Percentiles rank a stretch among this genome's conserved stretches.
Evolutionary conservation across 441 rosid genomes (phyloP).

Genomic region (Populus tomentosa): DNA sequence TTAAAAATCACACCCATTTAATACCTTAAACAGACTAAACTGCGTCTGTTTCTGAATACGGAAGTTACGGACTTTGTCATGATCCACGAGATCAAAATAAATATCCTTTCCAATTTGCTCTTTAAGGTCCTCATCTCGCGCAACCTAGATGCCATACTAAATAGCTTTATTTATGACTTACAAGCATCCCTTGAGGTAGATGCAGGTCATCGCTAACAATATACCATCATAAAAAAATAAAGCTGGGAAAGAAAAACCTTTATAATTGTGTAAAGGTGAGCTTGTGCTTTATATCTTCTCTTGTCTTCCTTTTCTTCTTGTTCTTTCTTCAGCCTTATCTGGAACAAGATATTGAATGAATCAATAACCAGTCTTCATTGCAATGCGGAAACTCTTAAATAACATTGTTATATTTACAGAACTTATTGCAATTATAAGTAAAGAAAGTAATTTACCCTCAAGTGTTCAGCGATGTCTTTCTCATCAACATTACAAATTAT

Average conservation of each 20-base stretch:
- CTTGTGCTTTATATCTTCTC: slow-evolving; percentile 80
- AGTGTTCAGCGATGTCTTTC: slow-evolving; percentile 93
- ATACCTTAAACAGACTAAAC: slow-evolving; percentile 75
- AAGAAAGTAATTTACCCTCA: slow-evolving; percentile 56
- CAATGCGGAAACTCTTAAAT: neutral
- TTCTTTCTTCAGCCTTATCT: slow-evolving; percentile 91
- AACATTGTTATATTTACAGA: neutral
- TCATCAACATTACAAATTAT: slow-evolving; percentile 93
- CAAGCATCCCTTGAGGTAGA: neutral
- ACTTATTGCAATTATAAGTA: neutral
- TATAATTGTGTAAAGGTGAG: slow-evolving; percentile 88
- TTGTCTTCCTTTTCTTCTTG: slow-evolving; percentile 90
- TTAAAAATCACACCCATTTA: neutral
- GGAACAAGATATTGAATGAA: slow-evolving; percentile 20
- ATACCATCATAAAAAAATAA: neutral
- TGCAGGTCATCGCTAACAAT: neutral
- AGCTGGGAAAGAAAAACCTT: slow-evolving; percentile 38
- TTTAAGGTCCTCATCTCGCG: slow-evolving; percentile 80
- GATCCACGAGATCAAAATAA: slow-evolving; percentile 94
- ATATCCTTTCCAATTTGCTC: slow-evolving; percentile 88
- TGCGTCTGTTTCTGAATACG: slow-evolving; percentile 83
- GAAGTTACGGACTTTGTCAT: slow-evolving; percentile 81
- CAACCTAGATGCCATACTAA: slow-evolving; percentile 49
- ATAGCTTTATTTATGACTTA: slow-evolving; percentile 11
- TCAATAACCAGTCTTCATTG: slow-evolving; percentile 18